These are phyloP conservation scores for Stachybotrys echinatus DNA, from an alignment of 2,329 filamentous ascomycete species.

Conservation along the genomic window DNA sequence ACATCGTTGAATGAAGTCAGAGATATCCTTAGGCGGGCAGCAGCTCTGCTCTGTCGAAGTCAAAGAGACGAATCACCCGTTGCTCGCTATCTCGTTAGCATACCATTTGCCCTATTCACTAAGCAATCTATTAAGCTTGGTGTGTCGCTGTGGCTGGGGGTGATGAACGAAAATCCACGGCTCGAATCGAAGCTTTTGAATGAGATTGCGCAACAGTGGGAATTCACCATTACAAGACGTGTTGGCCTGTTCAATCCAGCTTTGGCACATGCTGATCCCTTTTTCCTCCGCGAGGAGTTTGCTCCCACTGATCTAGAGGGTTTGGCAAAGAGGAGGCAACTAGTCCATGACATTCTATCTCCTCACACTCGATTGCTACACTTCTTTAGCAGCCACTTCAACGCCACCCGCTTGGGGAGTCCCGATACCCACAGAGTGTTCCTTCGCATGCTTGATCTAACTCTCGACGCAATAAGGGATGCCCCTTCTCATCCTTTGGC, in stretches of 20 bases:
- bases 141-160: constrained; percentile 91
- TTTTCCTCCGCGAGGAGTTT: constrained; percentile 88
- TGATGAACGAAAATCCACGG: constrained; percentile 90
- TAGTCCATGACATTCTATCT: constrained; percentile 75
- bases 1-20: constrained; percentile 71
- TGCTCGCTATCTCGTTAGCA: constrained; percentile 80
- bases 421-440: constrained; percentile 78
- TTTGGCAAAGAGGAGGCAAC: constrained; percentile 69
- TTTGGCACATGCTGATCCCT: constrained; percentile 76
- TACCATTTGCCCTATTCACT: constrained; percentile 89
- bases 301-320: constrained; percentile 79
- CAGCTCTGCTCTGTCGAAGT: constrained; percentile 77
- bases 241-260: constrained; percentile 75
- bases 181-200: constrained; percentile 82
- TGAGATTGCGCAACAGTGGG: constrained; percentile 89
- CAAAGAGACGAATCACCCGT: constrained; percentile 72
- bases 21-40: constrained; percentile 77
- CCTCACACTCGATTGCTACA: constrained; percentile 83
- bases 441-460: constrained; percentile 72
- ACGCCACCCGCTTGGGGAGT: constrained; percentile 81
- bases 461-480: constrained; percentile 67
- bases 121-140: constrained; percentile 95
- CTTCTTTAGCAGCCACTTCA: constrained; percentile 92
- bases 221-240: constrained; percentile 70
- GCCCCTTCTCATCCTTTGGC: constrained; percentile 78